These are phyloP conservation scores for Rhizopogon vulgaris DNA, from an alignment of 768 basidiomycete genomes.

Conservation along the genomic window DNA sequence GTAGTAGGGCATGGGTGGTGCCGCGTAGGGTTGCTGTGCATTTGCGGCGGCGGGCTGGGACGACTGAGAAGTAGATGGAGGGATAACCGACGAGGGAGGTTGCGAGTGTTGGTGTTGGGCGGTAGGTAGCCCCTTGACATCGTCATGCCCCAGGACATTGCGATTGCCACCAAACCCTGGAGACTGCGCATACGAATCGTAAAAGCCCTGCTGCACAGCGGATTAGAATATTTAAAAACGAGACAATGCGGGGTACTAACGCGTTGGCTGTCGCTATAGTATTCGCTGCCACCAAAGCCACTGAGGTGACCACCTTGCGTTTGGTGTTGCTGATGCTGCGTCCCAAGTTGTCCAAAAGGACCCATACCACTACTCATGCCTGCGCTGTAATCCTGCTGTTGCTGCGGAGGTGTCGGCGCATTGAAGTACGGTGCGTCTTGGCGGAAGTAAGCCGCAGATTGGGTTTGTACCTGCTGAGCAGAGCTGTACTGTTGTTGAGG, in stretches of 20 bases:
- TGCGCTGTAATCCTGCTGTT: conserved; percentile 54
- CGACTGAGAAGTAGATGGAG: conserved; percentile 47
- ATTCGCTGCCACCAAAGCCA: conserved; percentile 60
- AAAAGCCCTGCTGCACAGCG: conserved; percentile 52
- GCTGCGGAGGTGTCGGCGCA: conserved; percentile 64
- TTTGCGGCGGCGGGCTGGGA: conserved; percentile 55
- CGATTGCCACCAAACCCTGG: conserved; percentile 55
- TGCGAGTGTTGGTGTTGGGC: conserved; percentile 38
- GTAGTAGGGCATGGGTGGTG: conserved; percentile 56
- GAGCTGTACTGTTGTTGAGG: conserved; percentile 18
- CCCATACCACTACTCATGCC: not conserved
- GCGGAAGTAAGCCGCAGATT: conserved; percentile 48
- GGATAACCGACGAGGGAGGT: conserved; percentile 41
- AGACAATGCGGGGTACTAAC: conserved; percentile 31
- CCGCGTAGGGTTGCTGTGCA: conserved; percentile 54
- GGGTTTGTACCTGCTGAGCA: conserved; percentile 29
- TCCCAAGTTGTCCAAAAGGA: conserved; percentile 55
- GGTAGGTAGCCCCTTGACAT: conserved; percentile 63
- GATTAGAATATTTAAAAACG: conserved; percentile 5
- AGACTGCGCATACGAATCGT: conserved; percentile 67
- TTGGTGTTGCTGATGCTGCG: conserved; percentile 47
- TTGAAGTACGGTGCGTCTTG: conserved; percentile 76
- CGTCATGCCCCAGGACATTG: conserved; percentile 65
- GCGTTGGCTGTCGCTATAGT: conserved; percentile 64
- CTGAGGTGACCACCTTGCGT: conserved; percentile 42